Conservation (phyloP, 371 early-diverging fungal genomes). For the Mortierella sp. region DNA sequence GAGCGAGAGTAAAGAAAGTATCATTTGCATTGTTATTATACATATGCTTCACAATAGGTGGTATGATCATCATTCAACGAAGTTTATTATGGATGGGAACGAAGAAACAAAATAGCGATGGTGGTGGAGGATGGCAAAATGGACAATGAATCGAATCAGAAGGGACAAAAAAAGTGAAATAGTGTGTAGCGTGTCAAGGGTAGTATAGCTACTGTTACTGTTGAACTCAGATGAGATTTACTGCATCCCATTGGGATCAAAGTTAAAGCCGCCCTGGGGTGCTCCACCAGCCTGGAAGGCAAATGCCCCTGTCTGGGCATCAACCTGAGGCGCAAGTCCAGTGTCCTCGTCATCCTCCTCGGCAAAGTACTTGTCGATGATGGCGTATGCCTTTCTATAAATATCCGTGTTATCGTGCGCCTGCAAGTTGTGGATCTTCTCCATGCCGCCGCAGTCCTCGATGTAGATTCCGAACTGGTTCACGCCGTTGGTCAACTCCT, state of each 20-base stretch:
- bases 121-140: neutral
- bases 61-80: too few relatives aligned
- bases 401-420: slow-evolving; percentile 93
- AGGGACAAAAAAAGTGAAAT: too few relatives aligned
- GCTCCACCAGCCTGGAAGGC: slow-evolving; percentile 72
- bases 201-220: too few relatives aligned
- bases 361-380: slow-evolving; percentile 95
- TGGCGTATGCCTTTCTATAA: slow-evolving; percentile 91
- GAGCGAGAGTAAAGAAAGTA: neutral
- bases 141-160: too few relatives aligned
- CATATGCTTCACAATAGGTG: too few relatives aligned
- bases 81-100: neutral
- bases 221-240: too few relatives aligned
- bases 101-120: neutral
- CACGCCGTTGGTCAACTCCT: slow-evolving; percentile 63
- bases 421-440: slow-evolving; percentile 91
- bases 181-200: too few relatives aligned
- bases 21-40: neutral
- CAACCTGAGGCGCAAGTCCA: slow-evolving; percentile 73
- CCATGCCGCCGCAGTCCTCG: slow-evolving; percentile 94
- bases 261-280: slow-evolving; percentile 82
- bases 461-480: slow-evolving; percentile 89
- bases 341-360: slow-evolving; percentile 87
- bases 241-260: slow-evolving; percentile 56
- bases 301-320: slow-evolving; percentile 74